These are phyloP conservation scores for Sistotremastrum suecicum DNA, from an alignment of 768 basidiomycete species.

Conservation along the genomic window DNA sequence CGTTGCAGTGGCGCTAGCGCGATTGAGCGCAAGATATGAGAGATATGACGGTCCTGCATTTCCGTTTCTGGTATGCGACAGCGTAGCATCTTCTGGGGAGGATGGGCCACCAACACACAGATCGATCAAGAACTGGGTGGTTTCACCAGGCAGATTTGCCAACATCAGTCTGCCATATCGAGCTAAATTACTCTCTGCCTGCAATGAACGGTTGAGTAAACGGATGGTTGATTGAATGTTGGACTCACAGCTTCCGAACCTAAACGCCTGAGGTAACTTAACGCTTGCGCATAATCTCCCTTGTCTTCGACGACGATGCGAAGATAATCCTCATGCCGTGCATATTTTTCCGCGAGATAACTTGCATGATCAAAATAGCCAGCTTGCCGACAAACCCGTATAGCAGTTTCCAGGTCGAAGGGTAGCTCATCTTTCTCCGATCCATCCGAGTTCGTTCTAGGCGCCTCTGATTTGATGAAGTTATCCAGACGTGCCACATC, in stretches of 20 bases:
- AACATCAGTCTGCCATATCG: slow-evolving; percentile 83
- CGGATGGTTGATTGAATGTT: background rate
- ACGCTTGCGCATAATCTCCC: slow-evolving; percentile 64
- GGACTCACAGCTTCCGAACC: slow-evolving; percentile 61
- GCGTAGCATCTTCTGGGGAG: slow-evolving; percentile 23
- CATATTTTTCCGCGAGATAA: slow-evolving; percentile 86
- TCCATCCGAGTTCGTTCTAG: slow-evolving; percentile 24
- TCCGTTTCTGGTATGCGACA: slow-evolving; percentile 15
- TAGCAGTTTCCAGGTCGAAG: slow-evolving; percentile 94
- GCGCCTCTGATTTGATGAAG: slow-evolving; percentile 83
- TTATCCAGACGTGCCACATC: slow-evolving; percentile 78
- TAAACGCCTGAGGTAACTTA: slow-evolving; percentile 64
- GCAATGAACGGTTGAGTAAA: background rate
- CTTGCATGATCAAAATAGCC: slow-evolving; percentile 92
- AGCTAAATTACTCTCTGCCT: slow-evolving; percentile 80
- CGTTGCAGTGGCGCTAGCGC: slow-evolving; percentile 30
- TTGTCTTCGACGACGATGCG: slow-evolving; percentile 92
- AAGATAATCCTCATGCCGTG: slow-evolving; percentile 84
- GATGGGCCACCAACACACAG: slow-evolving; percentile 59
- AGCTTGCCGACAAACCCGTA: slow-evolving; percentile 91
- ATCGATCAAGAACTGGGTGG: slow-evolving; percentile 84
- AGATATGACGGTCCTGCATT: slow-evolving; percentile 49
- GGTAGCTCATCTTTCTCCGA: slow-evolving; percentile 55
- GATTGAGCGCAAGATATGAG: slow-evolving; percentile 64
- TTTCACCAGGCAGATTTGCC: slow-evolving; percentile 68